Conservation (phyloP, 768 basidiomycete species). For the Xerocomus brunneocitrinus region DNA sequence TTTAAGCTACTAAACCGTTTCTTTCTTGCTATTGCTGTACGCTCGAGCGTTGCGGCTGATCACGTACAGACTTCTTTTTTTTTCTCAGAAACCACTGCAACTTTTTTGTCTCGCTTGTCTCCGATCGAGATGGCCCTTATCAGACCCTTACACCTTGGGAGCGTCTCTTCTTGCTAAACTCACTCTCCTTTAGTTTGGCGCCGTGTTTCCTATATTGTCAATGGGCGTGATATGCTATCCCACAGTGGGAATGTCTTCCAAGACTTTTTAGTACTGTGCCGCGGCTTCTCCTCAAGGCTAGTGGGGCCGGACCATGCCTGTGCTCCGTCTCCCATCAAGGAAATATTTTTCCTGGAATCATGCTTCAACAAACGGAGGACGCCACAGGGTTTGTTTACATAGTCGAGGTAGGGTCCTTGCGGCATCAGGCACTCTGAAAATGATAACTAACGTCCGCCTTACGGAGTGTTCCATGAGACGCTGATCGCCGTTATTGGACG, state of each 20-base stretch:
- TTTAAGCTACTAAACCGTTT: not conserved
- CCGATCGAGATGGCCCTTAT: not conserved
- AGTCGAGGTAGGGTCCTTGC: conserved; percentile 7
- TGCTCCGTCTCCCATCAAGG: not conserved
- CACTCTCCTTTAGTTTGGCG: conserved; percentile 15
- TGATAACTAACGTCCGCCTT: conserved; percentile 13
- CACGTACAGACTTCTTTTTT: not conserved
- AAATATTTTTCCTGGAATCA: conserved; percentile 7
- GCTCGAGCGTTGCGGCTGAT: not conserved
- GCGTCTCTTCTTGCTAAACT: not conserved
- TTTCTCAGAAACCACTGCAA: conserved; percentile 9
- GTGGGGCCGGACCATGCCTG: not conserved
- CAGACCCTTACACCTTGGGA: not conserved
- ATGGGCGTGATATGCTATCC: conserved; percentile 3
- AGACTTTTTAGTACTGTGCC: not conserved
- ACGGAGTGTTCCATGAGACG: conserved; percentile 11
- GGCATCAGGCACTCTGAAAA: conserved; percentile 14
- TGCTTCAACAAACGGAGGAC: not conserved
- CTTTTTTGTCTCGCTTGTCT: conserved; percentile 4
- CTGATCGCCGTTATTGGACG: conserved; percentile 11
- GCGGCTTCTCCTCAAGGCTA: not conserved
- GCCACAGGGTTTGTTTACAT: conserved; percentile 21
- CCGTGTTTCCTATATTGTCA: not conserved
- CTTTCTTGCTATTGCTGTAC: not conserved
- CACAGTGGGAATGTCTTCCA: conserved; percentile 21